These are phyloP conservation scores for Nadsonia starkeyi-henricii DNA, from an alignment of 1,139 yeast species.

Conservation along the genomic window DNA sequence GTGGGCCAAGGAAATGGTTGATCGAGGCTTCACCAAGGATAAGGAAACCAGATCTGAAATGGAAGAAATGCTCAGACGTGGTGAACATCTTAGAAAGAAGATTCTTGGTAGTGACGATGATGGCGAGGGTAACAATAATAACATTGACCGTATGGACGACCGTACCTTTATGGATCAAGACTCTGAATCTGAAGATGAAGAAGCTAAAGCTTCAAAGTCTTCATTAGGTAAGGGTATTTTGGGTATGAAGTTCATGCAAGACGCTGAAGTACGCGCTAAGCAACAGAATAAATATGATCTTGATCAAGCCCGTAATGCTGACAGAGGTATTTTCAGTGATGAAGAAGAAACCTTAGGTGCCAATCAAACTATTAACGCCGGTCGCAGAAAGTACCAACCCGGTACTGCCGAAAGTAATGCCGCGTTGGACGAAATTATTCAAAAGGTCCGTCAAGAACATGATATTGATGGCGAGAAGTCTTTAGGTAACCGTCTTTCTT, in stretches of 20 bases:
- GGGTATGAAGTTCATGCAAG: constrained; percentile 89
- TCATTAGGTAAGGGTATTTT: constrained; percentile 71
- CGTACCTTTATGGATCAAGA: constrained; percentile 26
- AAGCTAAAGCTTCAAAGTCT: constrained; percentile 25
- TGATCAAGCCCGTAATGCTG: constrained; percentile 29
- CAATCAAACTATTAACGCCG: constrained; percentile 38
- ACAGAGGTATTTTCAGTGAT: constrained; percentile 25
- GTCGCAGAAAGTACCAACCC: constrained; percentile 77
- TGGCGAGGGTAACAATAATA: constrained; percentile 37
- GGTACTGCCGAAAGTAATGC: constrained; percentile 31
- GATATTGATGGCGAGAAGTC: constrained; percentile 41
- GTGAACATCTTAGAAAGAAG: constrained; percentile 61
- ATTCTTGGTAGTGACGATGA: constrained; percentile 54
- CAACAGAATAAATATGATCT: constrained; percentile 41
- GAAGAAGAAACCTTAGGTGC: constrained; percentile 31
- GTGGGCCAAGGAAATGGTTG: constrained; percentile 88
- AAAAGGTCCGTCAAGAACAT: constrained; percentile 30
- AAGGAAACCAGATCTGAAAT: constrained; percentile 70
- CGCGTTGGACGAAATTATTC: constrained; percentile 22
- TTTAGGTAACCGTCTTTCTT: constrained; percentile 22
- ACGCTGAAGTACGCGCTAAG: constrained; percentile 54
- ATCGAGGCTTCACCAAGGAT: constrained; percentile 83
- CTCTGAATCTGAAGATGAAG: constrained; percentile 24
- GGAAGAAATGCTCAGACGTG: constrained; percentile 86
- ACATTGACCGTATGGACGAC: constrained; percentile 34